A percentile compares a stretch with the other conserved stretches of the same genome.
Conservation (phyloP, 352 stramenopile species). For the Globisporangium lucens region DNA sequence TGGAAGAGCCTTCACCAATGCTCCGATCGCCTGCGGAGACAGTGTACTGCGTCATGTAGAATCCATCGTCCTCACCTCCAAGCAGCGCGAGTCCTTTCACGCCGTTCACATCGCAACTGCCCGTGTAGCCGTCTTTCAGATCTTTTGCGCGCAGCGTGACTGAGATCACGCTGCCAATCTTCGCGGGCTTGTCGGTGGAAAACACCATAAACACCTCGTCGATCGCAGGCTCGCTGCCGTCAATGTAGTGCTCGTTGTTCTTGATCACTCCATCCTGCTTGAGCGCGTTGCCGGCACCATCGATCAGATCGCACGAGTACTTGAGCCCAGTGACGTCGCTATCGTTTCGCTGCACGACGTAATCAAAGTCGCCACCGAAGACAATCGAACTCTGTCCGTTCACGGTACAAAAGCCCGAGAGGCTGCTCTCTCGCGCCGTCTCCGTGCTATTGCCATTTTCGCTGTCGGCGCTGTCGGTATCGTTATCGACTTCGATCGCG, state of each 20-base stretch:
- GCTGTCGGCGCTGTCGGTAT: constrained; percentile 1
- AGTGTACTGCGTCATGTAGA: constrained; percentile 71
- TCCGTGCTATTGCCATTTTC: not conserved
- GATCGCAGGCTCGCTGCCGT: constrained; percentile 34
- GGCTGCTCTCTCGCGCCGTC: constrained; percentile 10
- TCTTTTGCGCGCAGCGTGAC: constrained; percentile 43
- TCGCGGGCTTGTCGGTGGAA: constrained; percentile 56
- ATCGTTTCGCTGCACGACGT: constrained; percentile 42
- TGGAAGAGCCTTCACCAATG: constrained; percentile 25
- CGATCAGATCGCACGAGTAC: constrained; percentile 30
- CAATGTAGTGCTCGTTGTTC: constrained; percentile 25
- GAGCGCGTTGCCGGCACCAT: constrained; percentile 28
- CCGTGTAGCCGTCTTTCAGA: constrained; percentile 42
- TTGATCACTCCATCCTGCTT: constrained; percentile 26
- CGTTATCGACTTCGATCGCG: constrained; percentile 12
- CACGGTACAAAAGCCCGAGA: constrained; percentile 30
- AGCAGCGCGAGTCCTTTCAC: constrained; percentile 37
- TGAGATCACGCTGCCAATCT: constrained; percentile 51
- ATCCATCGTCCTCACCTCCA: constrained; percentile 45
- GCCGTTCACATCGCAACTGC: constrained; percentile 48
- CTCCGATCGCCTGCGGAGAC: constrained; percentile 38
- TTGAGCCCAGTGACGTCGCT: constrained; percentile 35
- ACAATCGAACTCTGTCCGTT: constrained; percentile 34
- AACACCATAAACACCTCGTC: constrained; percentile 58
- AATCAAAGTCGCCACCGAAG: constrained; percentile 26